Conservation (phyloP, 306 rosid genomes). For the Potentilla sterilis region DNA sequence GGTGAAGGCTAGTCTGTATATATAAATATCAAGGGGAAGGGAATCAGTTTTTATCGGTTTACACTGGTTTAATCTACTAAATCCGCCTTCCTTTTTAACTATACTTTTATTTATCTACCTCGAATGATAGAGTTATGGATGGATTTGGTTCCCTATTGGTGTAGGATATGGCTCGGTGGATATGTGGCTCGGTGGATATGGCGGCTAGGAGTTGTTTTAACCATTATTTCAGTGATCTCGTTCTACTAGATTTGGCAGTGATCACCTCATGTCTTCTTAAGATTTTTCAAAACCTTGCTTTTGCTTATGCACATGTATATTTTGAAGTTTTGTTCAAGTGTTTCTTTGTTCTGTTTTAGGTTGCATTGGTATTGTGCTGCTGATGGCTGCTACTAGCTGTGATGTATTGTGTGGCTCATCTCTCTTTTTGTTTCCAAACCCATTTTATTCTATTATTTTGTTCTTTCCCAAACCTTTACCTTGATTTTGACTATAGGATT, state of each 20-base stretch:
- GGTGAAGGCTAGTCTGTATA: no score
- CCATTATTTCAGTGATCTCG: neutral
- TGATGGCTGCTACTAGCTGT: neutral
- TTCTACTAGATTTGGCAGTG: neutral
- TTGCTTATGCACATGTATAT: neutral
- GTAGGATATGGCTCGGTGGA: neutral
- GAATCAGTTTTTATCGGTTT: neutral
- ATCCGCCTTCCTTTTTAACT: accelerated
- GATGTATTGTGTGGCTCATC: neutral
- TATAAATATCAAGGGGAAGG: no score
- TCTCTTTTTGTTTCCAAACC: neutral
- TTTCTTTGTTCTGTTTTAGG: neutral
- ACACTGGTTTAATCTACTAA: neutral
- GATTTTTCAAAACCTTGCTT: no score
- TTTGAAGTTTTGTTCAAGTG: neutral
- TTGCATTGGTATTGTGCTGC: neutral
- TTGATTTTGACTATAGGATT: neutral
- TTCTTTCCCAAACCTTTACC: neutral
- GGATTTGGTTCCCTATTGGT: neutral
- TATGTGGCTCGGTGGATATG: neutral
- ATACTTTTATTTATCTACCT: neutral
- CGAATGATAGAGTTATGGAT: neutral
- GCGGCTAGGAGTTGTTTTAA: neutral
- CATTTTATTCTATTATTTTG: no score
- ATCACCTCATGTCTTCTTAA: neutral